A percentile compares a stretch with the other conserved stretches of the same genome.
Evolutionary conservation across 2,329 filamentous ascomycete species (phyloP).

Genomic region (Ophidiomyces ophidiicola): DNA sequence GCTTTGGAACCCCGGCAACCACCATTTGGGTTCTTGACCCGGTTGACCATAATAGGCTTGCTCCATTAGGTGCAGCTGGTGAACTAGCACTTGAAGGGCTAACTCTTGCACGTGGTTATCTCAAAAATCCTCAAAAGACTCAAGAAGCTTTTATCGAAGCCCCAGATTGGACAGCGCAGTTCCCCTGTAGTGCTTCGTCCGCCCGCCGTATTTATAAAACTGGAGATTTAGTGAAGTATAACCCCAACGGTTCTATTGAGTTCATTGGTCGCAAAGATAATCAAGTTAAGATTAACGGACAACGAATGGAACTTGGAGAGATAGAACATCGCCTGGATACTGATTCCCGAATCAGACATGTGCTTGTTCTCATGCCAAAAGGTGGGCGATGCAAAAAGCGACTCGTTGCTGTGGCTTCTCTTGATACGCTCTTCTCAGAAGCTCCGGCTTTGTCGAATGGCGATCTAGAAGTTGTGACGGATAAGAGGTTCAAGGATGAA

Average conservation of each 20-base stretch:
- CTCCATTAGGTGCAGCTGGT: constrained; percentile 13
- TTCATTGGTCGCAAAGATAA: constrained; percentile 50
- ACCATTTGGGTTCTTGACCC: constrained; percentile 14
- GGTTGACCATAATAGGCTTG: constrained; percentile 11
- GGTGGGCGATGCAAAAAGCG: constrained; percentile 32
- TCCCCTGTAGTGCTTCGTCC: not conserved
- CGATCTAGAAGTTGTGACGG: constrained; percentile 24
- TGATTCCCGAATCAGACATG: constrained; percentile 27
- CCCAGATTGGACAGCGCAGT: constrained; percentile 11
- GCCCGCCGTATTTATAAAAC: constrained; percentile 14
- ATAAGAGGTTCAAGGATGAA: constrained; percentile 16
- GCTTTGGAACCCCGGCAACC: constrained; percentile 8
- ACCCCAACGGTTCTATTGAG: constrained; percentile 25
- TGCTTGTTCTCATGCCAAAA: constrained; percentile 35
- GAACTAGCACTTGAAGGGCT: constrained; percentile 14
- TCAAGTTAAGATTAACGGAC: constrained; percentile 55
- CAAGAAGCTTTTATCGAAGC: constrained; percentile 12
- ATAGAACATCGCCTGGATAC: constrained; percentile 31
- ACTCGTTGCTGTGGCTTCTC: constrained; percentile 35
- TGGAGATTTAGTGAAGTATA: constrained; percentile 19
- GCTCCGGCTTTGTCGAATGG: constrained; percentile 20
- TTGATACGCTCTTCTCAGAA: constrained; percentile 21
- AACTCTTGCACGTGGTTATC: constrained; percentile 13
- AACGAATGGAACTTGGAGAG: constrained; percentile 49
- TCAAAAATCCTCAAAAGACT: constrained; percentile 13